Conservation (phyloP, 352 stramenopile genomes). For the Hyaloperonospora brassicae region DNA sequence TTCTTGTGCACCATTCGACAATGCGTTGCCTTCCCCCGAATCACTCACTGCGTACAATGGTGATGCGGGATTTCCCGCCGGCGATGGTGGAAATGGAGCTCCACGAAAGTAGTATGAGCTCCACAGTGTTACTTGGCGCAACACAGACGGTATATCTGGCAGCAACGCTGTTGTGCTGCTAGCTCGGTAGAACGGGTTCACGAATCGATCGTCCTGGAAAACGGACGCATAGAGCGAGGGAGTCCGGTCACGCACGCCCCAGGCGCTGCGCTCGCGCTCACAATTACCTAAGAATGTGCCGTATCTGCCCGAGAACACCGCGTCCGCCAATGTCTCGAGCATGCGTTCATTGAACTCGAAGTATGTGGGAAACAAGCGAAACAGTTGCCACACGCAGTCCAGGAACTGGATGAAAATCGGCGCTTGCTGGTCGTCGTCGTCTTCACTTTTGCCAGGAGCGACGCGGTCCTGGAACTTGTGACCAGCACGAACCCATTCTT, state of each 20-base stretch:
- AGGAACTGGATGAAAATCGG: conserved; percentile 88
- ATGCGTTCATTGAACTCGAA: conserved; percentile 82
- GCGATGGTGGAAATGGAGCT: conserved; percentile 33
- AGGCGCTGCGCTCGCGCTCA: conserved; percentile 59
- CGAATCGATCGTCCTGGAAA: conserved; percentile 39
- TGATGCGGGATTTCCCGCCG: conserved; percentile 36
- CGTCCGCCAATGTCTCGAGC: conserved; percentile 64
- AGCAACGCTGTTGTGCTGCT: conserved; percentile 43
- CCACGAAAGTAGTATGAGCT: conserved; percentile 75
- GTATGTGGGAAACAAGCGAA: conserved; percentile 66
- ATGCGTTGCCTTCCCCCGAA: conserved; percentile 10
- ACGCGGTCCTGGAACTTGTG: conserved; percentile 88
- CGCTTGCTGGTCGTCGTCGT: conserved; percentile 66
- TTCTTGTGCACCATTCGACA: conserved; percentile 26
- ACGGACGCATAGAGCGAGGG: conserved; percentile 65
- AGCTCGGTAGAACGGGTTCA: conserved; percentile 68
- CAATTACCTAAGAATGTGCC: conserved; percentile 87
- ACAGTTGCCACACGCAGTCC: conserved; percentile 83
- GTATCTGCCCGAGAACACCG: conserved; percentile 62
- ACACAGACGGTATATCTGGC: conserved; percentile 40
- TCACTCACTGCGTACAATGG: conserved; percentile 32
- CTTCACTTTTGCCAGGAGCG: conserved; percentile 50
- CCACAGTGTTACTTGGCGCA: conserved; percentile 74
- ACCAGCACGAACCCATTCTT: conserved; percentile 80
- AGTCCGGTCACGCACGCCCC: conserved; percentile 45